A percentile compares a stretch with the other conserved stretches of the same genome.
Conservation (phyloP, 176 grass and related monocot genomes). For the Canna indica region DNA sequence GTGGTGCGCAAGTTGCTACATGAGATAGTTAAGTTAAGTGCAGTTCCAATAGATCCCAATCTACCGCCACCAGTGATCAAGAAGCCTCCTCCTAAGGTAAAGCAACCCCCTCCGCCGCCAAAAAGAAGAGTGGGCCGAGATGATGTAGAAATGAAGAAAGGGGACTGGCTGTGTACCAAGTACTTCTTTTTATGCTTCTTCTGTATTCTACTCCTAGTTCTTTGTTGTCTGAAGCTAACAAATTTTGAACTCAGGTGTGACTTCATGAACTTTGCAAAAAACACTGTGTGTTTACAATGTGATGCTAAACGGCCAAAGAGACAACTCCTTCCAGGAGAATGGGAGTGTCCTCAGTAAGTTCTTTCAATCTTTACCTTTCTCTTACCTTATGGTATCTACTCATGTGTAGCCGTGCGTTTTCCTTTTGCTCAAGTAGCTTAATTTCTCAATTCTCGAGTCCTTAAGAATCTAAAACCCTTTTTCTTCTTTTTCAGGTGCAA, state of each 20-base stretch:
- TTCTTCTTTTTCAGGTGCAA: constrained; percentile 58
- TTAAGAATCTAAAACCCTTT: neutral
- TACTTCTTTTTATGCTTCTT: constrained; percentile 28
- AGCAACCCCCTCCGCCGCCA: constrained; percentile 69
- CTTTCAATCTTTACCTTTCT: constrained; percentile 4
- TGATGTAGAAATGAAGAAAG: constrained; percentile 98
- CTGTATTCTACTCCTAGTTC: constrained; percentile 17
- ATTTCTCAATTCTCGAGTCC: constrained; percentile 9
- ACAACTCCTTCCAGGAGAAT: constrained; percentile 87
- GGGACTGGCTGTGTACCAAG: constrained; percentile 99
- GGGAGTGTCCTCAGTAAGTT: constrained; percentile 86
- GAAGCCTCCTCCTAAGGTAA: constrained; percentile 75
- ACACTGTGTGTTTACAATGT: constrained; percentile 77
- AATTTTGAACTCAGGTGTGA: constrained; percentile 69
- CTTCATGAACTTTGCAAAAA: constrained; percentile 98
- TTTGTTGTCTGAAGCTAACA: constrained; percentile 15
- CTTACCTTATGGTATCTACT: constrained; percentile 13
- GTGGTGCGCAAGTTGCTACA: constrained; percentile 73
- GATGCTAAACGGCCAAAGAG: constrained; percentile 87
- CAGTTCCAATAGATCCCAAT: constrained; percentile 79
- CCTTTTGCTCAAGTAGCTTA: constrained; percentile 4
- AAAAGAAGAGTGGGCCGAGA: constrained; percentile 90
- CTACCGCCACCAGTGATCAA: constrained; percentile 60
- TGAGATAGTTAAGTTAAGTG: constrained; percentile 67
- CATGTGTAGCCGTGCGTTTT: neutral